These are phyloP conservation scores for Hypocrella siamensis DNA, from an alignment of 2,329 filamentous ascomycete species.

Conservation along the genomic window DNA sequence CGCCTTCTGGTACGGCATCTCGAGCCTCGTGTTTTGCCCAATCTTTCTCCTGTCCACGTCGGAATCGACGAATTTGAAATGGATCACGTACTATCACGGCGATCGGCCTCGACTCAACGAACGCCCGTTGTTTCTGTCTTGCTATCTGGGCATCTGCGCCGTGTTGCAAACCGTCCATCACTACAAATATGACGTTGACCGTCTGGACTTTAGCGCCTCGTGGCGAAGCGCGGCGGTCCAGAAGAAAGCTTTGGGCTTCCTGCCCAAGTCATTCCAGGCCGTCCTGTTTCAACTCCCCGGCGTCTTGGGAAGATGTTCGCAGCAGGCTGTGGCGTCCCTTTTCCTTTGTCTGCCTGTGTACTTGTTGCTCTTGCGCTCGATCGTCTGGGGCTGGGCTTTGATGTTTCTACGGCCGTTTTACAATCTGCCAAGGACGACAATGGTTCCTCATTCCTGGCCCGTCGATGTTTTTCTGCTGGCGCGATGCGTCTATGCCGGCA, in stretches of 20 bases:
- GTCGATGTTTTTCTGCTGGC: constrained; percentile 39
- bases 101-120: constrained; percentile 74
- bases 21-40: constrained; percentile 65
- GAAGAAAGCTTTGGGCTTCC: constrained; percentile 9
- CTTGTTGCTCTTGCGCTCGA: constrained; percentile 41
- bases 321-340: constrained; percentile 23
- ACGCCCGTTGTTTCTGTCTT: constrained; percentile 64
- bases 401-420: constrained; percentile 57
- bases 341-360: constrained; percentile 42
- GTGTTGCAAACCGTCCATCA: constrained; percentile 55
- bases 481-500: constrained; percentile 44
- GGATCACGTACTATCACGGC: constrained; percentile 55
- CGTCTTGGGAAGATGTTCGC: constrained; percentile 20
- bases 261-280: constrained; percentile 16
- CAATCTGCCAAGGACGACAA: constrained; percentile 57
- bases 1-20: constrained; percentile 59
- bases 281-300: constrained; percentile 23
- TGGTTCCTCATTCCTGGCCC: constrained; percentile 42
- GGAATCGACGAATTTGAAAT: constrained; percentile 45
- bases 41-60: constrained; percentile 62
- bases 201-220: constrained; percentile 27
- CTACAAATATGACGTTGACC: constrained; percentile 58
- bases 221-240: constrained; percentile 8
- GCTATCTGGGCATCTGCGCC: constrained; percentile 53
- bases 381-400: constrained; percentile 55